Percentiles rank a stretch among this genome's conserved stretches.
Conservation (phyloP, 202 grass and related monocot species). For the Tripidium arundinaceum region DNA sequence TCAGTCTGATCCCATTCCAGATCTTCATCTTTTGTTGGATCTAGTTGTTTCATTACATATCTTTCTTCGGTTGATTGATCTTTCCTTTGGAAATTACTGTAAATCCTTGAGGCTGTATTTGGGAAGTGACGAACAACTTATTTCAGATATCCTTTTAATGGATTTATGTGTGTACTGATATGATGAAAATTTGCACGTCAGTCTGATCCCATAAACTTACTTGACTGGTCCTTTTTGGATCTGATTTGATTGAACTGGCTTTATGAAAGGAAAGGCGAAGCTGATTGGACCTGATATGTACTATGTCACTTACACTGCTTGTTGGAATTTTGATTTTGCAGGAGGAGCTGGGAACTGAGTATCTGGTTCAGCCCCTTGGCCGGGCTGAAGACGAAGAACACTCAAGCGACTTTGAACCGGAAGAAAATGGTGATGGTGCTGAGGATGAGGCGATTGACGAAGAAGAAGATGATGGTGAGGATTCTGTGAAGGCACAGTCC, state of each 20-base stretch:
- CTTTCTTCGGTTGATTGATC: not conserved
- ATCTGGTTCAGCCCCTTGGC: conserved; percentile 55
- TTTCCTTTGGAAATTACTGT: not conserved
- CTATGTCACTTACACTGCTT: not conserved
- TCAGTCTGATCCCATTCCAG: conserved; percentile 28
- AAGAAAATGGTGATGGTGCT: conserved; percentile 43
- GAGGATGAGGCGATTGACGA: conserved; percentile 50
- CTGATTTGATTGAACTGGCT: not conserved
- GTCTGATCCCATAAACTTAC: conserved; percentile 43
- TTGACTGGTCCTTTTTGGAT: not conserved
- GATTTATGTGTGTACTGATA: not conserved
- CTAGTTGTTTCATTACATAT: not conserved
- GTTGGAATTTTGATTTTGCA: conserved; percentile 12
- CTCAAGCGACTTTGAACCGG: conserved; percentile 57
- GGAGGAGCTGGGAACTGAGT: conserved; percentile 59
- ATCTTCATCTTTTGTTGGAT: not conserved
- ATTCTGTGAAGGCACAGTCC: conserved; percentile 33
- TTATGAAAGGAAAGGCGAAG: not conserved
- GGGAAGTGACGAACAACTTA: conserved; percentile 38
- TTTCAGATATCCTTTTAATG: conserved; percentile 32
- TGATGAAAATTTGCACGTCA: conserved; percentile 63
- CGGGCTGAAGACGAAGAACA: conserved; percentile 59
- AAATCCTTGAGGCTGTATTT: not conserved
- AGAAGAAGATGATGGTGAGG: conserved; percentile 33
- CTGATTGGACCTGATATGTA: too few relatives aligned